phyloP scores from a whole-genome alignment of 2,329 filamentous ascomycete genomes.

The Ilyonectria destructans region DNA sequence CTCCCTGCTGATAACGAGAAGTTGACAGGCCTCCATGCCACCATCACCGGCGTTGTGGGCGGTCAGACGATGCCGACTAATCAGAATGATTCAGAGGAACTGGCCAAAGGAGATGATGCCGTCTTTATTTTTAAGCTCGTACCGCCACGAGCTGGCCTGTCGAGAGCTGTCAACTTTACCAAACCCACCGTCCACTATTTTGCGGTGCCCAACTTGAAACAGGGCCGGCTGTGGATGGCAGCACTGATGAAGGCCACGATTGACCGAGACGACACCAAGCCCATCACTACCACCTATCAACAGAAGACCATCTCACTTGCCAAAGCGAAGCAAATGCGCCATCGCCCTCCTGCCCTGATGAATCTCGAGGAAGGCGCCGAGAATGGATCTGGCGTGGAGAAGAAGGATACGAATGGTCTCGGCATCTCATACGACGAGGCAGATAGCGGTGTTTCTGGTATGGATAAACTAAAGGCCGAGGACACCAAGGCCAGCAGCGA shows the following conservation, averaged over 20 bases:
- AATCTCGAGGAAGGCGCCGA: slow-evolving; percentile 67
- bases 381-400: slow-evolving; percentile 46
- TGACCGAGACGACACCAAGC: slow-evolving; percentile 86
- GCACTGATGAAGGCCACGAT: slow-evolving; percentile 99
- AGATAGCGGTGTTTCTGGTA: slow-evolving; percentile 61
- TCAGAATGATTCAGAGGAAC: slow-evolving; percentile 59
- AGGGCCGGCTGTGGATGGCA: slow-evolving; percentile 97
- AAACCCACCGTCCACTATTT: slow-evolving; percentile 99
- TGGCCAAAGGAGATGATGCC: slow-evolving; percentile 73
- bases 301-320: slow-evolving; percentile 95
- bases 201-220: slow-evolving; percentile 90
- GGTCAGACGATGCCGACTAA: slow-evolving; percentile 63
- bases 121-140: slow-evolving; percentile 99
- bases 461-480: slow-evolving; percentile 59
- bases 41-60: slow-evolving; percentile 86
- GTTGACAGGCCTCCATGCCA: slow-evolving; percentile 91
- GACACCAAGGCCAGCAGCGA: slow-evolving; percentile 51
- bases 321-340: slow-evolving; percentile 89
- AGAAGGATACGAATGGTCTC: slow-evolving; percentile 56
- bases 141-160: slow-evolving; percentile 88
- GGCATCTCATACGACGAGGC: slow-evolving; percentile 61
- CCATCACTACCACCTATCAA: slow-evolving; percentile 93
- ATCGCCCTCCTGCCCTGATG: slow-evolving; percentile 92
- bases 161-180: slow-evolving; percentile 95
- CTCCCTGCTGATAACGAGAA: slow-evolving; percentile 93